A percentile compares a stretch with the other conserved stretches of the same genome.
These are phyloP conservation scores for Arabidopsis arenosa DNA, from an alignment of 345 rosid genomes.

Conservation along the genomic window DNA sequence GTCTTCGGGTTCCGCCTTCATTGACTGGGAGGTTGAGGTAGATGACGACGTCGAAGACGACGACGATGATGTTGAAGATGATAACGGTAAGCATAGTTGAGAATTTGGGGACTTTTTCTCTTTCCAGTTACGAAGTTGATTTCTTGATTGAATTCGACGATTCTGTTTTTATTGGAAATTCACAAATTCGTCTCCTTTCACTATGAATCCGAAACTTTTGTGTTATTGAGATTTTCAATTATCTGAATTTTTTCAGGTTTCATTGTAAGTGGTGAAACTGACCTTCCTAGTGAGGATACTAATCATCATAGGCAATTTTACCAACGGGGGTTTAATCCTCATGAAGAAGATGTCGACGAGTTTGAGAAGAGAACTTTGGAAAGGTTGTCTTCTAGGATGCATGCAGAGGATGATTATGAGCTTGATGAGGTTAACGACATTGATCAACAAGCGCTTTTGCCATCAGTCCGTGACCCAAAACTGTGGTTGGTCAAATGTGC, in stretches of 20 bases:
- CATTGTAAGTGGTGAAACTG: constrained; percentile 67
- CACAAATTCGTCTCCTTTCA: background rate
- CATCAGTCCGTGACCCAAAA: constrained; percentile 86
- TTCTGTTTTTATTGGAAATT: background rate
- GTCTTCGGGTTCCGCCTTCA: constrained; percentile 48
- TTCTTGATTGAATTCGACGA: background rate
- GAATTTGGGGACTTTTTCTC: background rate
- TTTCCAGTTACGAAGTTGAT: background rate
- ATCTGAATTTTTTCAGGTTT: constrained; percentile 53
- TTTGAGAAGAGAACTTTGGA: constrained; percentile 63
- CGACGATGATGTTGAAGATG: constrained; percentile 61
- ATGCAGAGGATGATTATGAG: constrained; percentile 53
- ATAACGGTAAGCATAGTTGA: constrained; percentile 56
- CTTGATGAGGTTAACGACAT: constrained; percentile 77
- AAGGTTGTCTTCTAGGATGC: constrained; percentile 64
- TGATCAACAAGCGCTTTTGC: constrained; percentile 92
- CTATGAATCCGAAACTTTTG: background rate
- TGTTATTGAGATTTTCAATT: no score
- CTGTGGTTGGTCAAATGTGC: constrained; percentile 53
- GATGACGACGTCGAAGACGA: constrained; percentile 72
- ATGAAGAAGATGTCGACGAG: constrained; percentile 73
- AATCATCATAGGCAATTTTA: constrained; percentile 59
- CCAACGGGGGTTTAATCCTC: constrained; percentile 60
- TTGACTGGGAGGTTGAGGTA: constrained; percentile 60
- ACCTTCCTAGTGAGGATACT: constrained; percentile 67